Evolutionary conservation across 2,329 filamentous ascomycete species (phyloP).

Genomic region (Pseudogymnoascus sp.): DNA sequence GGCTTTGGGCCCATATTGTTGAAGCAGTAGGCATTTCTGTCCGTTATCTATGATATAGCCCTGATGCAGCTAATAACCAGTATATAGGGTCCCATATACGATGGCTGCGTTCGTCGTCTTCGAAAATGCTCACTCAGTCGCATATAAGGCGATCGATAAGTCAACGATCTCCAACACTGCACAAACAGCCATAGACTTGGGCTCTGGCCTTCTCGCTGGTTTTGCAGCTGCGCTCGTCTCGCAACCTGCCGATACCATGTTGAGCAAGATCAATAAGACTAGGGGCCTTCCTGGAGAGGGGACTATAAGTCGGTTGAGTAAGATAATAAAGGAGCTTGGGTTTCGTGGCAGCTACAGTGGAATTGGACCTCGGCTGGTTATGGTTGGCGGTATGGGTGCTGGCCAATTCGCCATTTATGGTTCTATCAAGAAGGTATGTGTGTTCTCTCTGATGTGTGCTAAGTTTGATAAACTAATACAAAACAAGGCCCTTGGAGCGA

Average conservation of each 20-base stretch:
- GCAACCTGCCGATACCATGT: slow-evolving; percentile 89
- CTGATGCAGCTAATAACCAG: slow-evolving; percentile 20
- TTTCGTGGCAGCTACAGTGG: slow-evolving; percentile 70
- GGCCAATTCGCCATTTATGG: slow-evolving; percentile 90
- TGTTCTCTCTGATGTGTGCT: background rate
- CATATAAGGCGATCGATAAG: slow-evolving; percentile 69
- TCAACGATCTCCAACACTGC: slow-evolving; percentile 56
- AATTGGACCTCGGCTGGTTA: slow-evolving; percentile 74
- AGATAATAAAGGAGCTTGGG: slow-evolving; percentile 83
- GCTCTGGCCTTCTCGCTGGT: slow-evolving; percentile 70
- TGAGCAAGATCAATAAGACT: slow-evolving; percentile 94
- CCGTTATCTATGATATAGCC: background rate
- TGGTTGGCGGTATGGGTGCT: slow-evolving; percentile 60
- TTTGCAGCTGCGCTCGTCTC: slow-evolving; percentile 83
- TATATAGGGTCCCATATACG: slow-evolving; percentile 73
- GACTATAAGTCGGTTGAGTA: slow-evolving; percentile 72
- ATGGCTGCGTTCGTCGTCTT: slow-evolving; percentile 94
- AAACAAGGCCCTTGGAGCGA: slow-evolving; percentile 64
- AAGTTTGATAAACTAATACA: slow-evolving; percentile 32
- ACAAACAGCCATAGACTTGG: slow-evolving; percentile 77
- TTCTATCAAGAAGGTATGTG: slow-evolving; percentile 33
- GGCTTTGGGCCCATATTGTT: slow-evolving; percentile 84
- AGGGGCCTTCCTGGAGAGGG: slow-evolving; percentile 81
- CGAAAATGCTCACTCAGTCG: slow-evolving; percentile 75
- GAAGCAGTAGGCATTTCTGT: slow-evolving; percentile 57